phyloP scores from a whole-genome alignment of 495 filamentous ascomycete species.

The Darksidea phi region DNA sequence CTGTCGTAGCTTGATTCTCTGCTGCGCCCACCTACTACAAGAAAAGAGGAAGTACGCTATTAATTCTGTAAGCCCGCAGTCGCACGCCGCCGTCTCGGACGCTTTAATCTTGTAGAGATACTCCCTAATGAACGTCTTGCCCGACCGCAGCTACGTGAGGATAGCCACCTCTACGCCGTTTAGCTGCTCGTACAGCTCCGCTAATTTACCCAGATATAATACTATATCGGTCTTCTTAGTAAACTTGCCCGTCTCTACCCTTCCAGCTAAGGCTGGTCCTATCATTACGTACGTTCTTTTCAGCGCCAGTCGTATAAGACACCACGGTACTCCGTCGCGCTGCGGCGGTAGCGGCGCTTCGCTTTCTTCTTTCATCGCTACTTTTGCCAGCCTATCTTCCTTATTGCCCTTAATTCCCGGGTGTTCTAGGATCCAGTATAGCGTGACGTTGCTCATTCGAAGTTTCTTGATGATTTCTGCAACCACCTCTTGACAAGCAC shows the following conservation, averaged over 20 bases:
- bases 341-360: constrained; percentile 13
- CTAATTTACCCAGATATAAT: constrained; percentile 1
- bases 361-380: constrained; percentile 23
- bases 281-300: too few species aligned
- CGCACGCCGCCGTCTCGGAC: constrained; percentile 10
- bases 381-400: constrained; percentile 23
- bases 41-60: constrained; percentile 27
- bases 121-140: constrained; percentile 17
- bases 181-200: constrained; percentile 14
- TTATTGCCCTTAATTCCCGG: constrained; percentile 27
- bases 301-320: too few species aligned
- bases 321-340: too few species aligned
- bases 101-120: constrained; percentile 22
- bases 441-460: constrained; percentile 18
- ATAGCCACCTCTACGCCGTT: constrained; percentile 5
- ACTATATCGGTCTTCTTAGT: constrained; percentile 15
- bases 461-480: constrained; percentile 30
- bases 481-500: constrained; percentile 21
- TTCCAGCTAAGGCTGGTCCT: too few species aligned
- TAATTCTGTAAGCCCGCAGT: constrained; percentile 22
- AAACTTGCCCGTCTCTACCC: too few species aligned
- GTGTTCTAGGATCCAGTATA: constrained; percentile 28
- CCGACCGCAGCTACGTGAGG: constrained; percentile 14
- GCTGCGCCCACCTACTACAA: constrained; percentile 7
- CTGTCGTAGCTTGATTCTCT: constrained; percentile 8